Conservation (phyloP, 306 rosid species). For the Trichosanthes cucumerina region DNA sequence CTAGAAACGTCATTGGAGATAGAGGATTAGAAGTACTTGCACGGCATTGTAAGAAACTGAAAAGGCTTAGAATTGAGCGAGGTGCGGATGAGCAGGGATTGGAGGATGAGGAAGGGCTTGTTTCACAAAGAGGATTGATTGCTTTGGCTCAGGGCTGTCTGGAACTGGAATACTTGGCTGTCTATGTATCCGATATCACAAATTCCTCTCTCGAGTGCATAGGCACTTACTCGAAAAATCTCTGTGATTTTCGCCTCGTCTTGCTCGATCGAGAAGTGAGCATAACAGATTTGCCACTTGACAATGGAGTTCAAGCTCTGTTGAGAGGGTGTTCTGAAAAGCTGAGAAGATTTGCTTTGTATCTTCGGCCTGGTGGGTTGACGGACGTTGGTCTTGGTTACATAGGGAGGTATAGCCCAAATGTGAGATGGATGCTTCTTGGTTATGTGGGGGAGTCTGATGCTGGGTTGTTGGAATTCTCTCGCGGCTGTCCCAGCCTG, state of each 20-base stretch:
- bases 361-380: constrained; percentile 76
- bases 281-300: constrained; percentile 83
- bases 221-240: constrained; percentile 64
- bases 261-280: constrained; percentile 66
- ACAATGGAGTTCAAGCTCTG: constrained; percentile 78
- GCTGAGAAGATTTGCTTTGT: constrained; percentile 81
- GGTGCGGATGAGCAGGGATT: constrained; percentile 87
- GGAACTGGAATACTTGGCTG: constrained; percentile 76
- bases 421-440: constrained; percentile 96
- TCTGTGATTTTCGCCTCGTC: constrained; percentile 83
- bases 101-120: constrained; percentile 87
- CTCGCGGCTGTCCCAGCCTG: constrained; percentile 84
- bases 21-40: constrained; percentile 90
- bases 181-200: constrained; percentile 81
- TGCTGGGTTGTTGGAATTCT: constrained; percentile 63
- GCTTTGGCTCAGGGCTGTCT: constrained; percentile 87
- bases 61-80: constrained; percentile 79
- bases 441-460: constrained; percentile 86
- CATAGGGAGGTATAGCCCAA: constrained; percentile 69
- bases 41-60: constrained; percentile 57
- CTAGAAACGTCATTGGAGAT: constrained; percentile 93
- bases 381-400: constrained; percentile 70
- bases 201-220: constrained; percentile 61
- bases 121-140: constrained; percentile 85
- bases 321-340: constrained; percentile 63